phyloP scores from a whole-genome alignment of 2,329 filamentous ascomycete species.

The Aspergillus oerlinghausenensis region DNA sequence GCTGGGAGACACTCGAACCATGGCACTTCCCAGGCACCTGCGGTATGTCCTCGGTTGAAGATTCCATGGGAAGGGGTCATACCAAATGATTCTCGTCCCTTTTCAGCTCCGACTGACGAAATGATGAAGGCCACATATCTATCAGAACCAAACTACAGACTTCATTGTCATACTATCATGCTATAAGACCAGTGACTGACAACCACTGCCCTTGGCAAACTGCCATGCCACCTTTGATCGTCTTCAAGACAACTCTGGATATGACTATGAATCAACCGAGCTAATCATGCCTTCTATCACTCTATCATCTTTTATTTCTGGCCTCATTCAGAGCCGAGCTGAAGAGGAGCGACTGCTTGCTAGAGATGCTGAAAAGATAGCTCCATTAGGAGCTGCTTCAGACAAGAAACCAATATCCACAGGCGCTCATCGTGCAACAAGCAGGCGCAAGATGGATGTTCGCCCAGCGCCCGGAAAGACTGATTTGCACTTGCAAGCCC shows the following conservation, averaged over 20 bases:
- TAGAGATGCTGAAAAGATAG: background rate
- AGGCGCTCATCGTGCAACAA: background rate
- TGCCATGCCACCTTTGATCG: background rate
- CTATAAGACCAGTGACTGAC: background rate
- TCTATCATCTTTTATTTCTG: background rate
- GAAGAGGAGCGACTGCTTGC: background rate
- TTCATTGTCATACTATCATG: background rate
- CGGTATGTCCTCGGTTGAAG: background rate
- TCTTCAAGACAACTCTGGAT: conserved; percentile 5
- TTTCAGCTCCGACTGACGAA: background rate
- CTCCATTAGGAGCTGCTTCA: background rate
- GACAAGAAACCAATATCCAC: background rate
- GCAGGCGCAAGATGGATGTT: background rate
- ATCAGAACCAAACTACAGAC: background rate
- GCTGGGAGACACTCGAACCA: background rate
- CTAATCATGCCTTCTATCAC: background rate
- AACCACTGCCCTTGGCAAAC: background rate
- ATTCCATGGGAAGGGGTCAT: background rate
- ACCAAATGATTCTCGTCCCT: background rate
- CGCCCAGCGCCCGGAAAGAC: background rate
- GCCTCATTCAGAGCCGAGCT: background rate
- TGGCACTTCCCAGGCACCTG: background rate
- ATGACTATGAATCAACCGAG: background rate
- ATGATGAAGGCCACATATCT: background rate
- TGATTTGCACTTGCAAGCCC: background rate